Conservation (phyloP, 108 stramenopile species). For the Cyclotella cryptica region DNA sequence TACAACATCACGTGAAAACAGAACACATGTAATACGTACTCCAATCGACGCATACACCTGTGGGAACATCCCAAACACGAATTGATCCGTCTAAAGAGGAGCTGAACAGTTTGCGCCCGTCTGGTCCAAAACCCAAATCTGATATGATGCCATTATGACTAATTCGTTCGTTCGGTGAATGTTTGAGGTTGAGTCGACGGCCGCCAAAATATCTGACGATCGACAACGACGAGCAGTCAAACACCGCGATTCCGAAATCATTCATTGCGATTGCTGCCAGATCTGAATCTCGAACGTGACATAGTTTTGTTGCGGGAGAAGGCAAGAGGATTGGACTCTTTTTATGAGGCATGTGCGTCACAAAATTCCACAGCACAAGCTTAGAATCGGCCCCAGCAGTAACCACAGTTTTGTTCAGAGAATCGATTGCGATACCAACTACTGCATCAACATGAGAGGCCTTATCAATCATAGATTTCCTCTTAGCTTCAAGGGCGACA, state of each 20-base stretch:
- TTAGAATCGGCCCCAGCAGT: conserved; percentile 89
- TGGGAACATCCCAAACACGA: conserved; percentile 96
- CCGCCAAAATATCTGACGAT: conserved; percentile 82
- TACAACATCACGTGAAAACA: neutral
- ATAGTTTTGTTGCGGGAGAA: conserved; percentile 75
- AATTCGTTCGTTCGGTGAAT: conserved; percentile 15
- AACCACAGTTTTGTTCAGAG: conserved; percentile 83
- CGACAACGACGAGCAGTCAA: conserved; percentile 75
- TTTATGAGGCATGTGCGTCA: conserved; percentile 83
- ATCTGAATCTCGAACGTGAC: conserved; percentile 84
- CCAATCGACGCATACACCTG: conserved; percentile 95
- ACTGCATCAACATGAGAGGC: conserved; percentile 83
- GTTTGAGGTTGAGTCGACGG: conserved; percentile 3
- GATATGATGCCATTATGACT: conserved; percentile 82
- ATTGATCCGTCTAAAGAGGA: conserved; percentile 87
- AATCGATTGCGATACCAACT: conserved; percentile 92
- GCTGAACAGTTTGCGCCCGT: conserved; percentile 89
- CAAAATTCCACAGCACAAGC: conserved; percentile 92
- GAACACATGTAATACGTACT: conserved; percentile 22
- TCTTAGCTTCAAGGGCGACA: conserved; percentile 49
- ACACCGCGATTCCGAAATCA: conserved; percentile 72
- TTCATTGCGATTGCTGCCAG: conserved; percentile 80
- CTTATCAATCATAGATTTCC: conserved; percentile 53
- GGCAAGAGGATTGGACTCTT: conserved; percentile 78
- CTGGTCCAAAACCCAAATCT: conserved; percentile 91